Evolutionary conservation across 164 flowering plant genomes (phyloP).

Genomic region (Aristolochia fimbriata): DNA sequence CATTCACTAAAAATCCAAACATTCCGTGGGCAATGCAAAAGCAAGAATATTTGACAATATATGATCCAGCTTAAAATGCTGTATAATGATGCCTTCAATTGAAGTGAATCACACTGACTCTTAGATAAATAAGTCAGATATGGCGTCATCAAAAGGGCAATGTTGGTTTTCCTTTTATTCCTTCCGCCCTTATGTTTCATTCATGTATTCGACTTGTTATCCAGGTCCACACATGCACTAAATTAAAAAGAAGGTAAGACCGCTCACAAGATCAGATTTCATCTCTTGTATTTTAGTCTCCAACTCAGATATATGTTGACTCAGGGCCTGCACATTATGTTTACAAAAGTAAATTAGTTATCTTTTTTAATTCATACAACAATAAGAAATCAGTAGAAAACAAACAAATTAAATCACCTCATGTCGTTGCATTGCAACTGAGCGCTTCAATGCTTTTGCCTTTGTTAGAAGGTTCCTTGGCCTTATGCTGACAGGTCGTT

Average conservation of each 20-base stretch:
- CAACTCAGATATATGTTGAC: slow-evolving; percentile 83
- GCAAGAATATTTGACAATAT: too few relatives aligned
- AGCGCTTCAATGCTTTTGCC: slow-evolving; percentile 90
- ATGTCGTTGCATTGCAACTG: slow-evolving; percentile 92
- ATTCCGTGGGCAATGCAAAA: too few relatives aligned
- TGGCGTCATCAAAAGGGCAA: too few relatives aligned
- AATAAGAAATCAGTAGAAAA: not conserved
- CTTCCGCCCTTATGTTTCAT: too few relatives aligned
- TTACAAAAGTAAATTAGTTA: not conserved
- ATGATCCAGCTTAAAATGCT: too few relatives aligned
- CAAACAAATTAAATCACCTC: slow-evolving; percentile 44
- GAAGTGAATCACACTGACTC: too few relatives aligned
- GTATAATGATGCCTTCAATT: too few relatives aligned
- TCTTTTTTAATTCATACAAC: not conserved
- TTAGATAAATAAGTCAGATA: too few relatives aligned
- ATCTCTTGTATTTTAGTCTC: slow-evolving; percentile 64
- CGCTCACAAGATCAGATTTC: slow-evolving; percentile 60
- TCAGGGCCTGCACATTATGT: slow-evolving; percentile 58
- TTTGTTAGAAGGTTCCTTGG: slow-evolving; percentile 91
- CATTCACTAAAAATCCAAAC: too few relatives aligned
- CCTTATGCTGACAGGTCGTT: slow-evolving; percentile 70
- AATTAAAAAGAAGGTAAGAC: slow-evolving; percentile 1
- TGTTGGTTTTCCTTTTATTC: too few relatives aligned
- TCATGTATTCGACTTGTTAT: too few relatives aligned
- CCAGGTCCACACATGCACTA: not conserved